Conservation (phyloP, 129 eudicot genomes). For the Cynara cardunculus region DNA sequence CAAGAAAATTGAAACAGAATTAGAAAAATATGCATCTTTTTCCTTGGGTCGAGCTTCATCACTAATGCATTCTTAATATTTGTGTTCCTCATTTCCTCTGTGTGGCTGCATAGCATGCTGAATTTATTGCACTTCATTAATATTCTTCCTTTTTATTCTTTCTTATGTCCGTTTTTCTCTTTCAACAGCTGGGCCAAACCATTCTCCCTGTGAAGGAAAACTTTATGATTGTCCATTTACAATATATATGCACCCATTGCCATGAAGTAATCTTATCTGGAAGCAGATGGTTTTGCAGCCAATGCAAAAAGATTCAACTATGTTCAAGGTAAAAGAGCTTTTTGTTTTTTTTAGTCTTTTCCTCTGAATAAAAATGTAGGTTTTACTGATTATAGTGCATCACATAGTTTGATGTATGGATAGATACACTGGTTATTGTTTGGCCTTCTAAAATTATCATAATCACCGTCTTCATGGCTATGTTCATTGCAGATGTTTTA, state of each 20-base stretch:
- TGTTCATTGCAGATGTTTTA: conserved; percentile 55
- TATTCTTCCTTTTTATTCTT: not conserved
- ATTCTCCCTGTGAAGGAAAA: conserved; percentile 59
- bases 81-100: not conserved
- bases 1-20: not conserved
- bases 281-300: conserved; percentile 59
- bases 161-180: not conserved
- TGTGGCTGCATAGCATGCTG: not conserved
- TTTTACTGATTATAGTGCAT: not conserved
- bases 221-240: conserved; percentile 65
- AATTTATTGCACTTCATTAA: not conserved
- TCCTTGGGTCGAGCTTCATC: not conserved
- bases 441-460: not conserved
- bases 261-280: conserved; percentile 67
- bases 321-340: conserved; percentile 56
- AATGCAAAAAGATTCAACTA: conserved; percentile 65
- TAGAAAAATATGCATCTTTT: not conserved
- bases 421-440: no score
- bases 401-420: not conserved
- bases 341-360: not conserved
- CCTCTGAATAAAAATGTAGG: not conserved
- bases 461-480: not conserved
- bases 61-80: not conserved
- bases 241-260: conserved; percentile 56
- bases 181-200: conserved; percentile 55